Base-by-base conservation (phyloP, 768 basidiomycete species). In the Xerocomus potaroensis region DNA sequence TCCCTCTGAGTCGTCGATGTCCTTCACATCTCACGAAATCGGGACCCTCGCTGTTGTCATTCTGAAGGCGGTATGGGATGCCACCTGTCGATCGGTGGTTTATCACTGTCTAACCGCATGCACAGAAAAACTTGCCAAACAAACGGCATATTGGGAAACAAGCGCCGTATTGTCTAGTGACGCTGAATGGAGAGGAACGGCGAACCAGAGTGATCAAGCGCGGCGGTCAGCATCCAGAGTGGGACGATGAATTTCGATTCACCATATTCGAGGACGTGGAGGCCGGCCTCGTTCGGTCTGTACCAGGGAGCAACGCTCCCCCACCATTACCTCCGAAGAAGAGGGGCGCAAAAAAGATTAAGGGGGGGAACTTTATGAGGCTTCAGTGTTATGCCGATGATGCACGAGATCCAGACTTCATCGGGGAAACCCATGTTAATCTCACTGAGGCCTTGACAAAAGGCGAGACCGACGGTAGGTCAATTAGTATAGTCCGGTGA, bases 201-300 rank as follows among this genome's bases (percentile, higher is more conserved):
- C 78, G 89, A 42, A 98, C 95, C 5, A 91, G 87, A 65, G 83
- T 91, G n/a, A 86, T 97, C 65, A 94, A 90, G 64, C 85, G 91
- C 24, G 96, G 96, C 41, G 96, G 96, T 15, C 96, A 99, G 65
- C 93, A 96, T 66, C 96, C 96, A 5, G 92, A 92, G 69, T 99
- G 96, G 94, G 96, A 99, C 63, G 93, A 96, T 59, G 96, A 99
- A 69, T 74, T 98, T 60, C 84, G 96, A 34, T 98, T 97, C 68
- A 83, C 85, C 21, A 72, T 99, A 36, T 79, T 75, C 53, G 94
- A 97, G 61, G 91, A 91, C 53, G 68, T 72, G 26, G 74, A 79
- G 24, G 79, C 76, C 54, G 71, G 73, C n/a, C 66, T 73, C 33
- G 70, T 74, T 30, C 68, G 72, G 52, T 69, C 69, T 42, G 68